Base-by-base conservation (phyloP, 352 stramenopile species). In the Globisporangium paddicum region DNA sequence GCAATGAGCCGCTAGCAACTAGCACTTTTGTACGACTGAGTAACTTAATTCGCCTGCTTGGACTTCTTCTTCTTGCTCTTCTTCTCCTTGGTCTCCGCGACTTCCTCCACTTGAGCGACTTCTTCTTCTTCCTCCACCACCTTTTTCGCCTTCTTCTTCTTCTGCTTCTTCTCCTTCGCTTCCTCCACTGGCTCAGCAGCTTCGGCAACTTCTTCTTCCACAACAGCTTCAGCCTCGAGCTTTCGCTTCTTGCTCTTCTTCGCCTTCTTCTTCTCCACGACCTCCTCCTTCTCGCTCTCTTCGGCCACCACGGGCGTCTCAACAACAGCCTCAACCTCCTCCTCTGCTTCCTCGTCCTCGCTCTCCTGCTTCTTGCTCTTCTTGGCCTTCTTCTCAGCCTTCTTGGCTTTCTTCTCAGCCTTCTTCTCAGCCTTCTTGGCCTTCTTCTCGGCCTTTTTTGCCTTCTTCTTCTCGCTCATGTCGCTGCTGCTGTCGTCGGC, bases 31-130 rank as follows among this genome's bases (percentile, higher is more conserved):
- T 37, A 38, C 25, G n/a, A 16, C 13, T 9, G 38, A n/a, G 51
- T 48, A 26, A 37, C 28, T 34, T 45, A 38, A 38, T 50, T 50
- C 7, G 63, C 58, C 56, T 70, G 60, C 44, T 77, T 72, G 2
- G 64, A 51, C 66, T 77, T 82, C 44, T 73, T 61, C 66, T 73
- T 74, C 60, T 77, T 75, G 42, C 48, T 71, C 52, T 68, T 65
- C 32, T 65, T 64, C 48, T 64, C 58, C 44, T 64, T 63, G 30
- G 32, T 14, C 41, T 30, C 41, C 30, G 25, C 42, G 3, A 52
- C 35, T 37, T 45, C 52, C 37, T 46, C 58, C 18, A 56, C 60
- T n/a, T 60, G 55, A 18, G 49, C 26, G 9, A 37, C 51, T 52
- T 54, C 57, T 14, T 53, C 65, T 40, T 47, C 63, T 10, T 69